Evolutionary conservation across 306 rosid genomes (phyloP).

Genomic region (Arachis stenosperma): DNA sequence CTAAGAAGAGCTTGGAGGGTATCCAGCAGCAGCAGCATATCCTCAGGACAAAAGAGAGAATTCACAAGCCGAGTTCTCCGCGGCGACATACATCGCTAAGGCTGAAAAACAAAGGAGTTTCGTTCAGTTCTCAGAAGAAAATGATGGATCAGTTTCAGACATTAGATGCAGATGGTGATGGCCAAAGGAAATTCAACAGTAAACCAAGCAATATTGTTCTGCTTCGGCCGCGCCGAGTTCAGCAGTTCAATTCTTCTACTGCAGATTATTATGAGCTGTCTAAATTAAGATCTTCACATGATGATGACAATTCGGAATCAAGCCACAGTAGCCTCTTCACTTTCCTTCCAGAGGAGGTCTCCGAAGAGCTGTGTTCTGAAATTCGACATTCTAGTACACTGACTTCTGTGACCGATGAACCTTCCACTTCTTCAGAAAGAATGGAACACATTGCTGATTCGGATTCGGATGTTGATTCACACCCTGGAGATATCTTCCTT

Average conservation of each 20-base stretch:
- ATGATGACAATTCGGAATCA: constrained; percentile 49
- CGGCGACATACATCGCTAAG: constrained; percentile 42
- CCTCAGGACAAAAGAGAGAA: constrained; percentile 52
- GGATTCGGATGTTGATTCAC: constrained; percentile 39
- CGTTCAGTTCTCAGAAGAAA: constrained; percentile 44
- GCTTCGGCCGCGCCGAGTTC: constrained; percentile 53
- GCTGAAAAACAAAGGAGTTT: constrained; percentile 39
- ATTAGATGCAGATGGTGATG: constrained; percentile 46
- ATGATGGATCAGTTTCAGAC: constrained; percentile 41
- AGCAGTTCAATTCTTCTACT: constrained; percentile 41
- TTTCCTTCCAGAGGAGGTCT: constrained; percentile 45
- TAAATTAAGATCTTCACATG: constrained; percentile 44
- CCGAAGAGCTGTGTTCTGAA: constrained; percentile 50
- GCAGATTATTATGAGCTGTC: constrained; percentile 44
- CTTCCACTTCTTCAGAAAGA: constrained; percentile 42
- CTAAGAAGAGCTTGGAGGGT: constrained; percentile 46
- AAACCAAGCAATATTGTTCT: constrained; percentile 50
- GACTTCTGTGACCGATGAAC: constrained; percentile 43
- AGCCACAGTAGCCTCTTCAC: constrained; percentile 48
- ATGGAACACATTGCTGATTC: constrained; percentile 34
- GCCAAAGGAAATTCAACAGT: constrained; percentile 35
- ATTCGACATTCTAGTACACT: constrained; percentile 55
- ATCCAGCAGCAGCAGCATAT: constrained; percentile 37
- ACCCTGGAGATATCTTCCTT: constrained; percentile 35
- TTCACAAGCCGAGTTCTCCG: constrained; percentile 41